Evolutionary conservation across 2,329 filamentous ascomycete genomes (phyloP).

Genomic region (Microcera coccophila): DNA sequence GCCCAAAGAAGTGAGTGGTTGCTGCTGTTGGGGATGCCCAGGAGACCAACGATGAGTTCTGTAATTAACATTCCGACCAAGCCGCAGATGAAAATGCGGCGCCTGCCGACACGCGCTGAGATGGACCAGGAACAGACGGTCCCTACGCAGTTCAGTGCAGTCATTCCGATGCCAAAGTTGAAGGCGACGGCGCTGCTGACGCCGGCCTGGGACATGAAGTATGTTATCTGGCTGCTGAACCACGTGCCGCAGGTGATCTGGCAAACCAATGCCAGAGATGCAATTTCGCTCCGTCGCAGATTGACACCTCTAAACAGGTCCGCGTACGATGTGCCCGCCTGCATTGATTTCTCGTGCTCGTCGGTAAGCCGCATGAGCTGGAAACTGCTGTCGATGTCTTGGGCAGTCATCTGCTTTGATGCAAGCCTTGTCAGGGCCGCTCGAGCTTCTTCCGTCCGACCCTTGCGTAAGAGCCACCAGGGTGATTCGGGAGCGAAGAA

Average conservation of each 20-base stretch:
- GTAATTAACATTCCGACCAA: constrained; percentile 34
- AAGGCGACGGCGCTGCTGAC: constrained; percentile 9
- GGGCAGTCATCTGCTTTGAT: constrained; percentile 40
- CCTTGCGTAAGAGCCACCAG: constrained; percentile 46
- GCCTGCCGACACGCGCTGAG: constrained; percentile 8
- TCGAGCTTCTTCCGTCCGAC: constrained; percentile 38
- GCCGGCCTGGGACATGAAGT: constrained; percentile 17
- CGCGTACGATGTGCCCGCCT: constrained; percentile 8
- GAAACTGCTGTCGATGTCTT: too few relatives aligned
- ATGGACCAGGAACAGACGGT: constrained; percentile 12
- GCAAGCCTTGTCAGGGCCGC: constrained; percentile 42
- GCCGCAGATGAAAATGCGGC: constrained; percentile 43
- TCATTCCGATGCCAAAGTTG: constrained; percentile 13
- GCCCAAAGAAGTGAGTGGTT: constrained; percentile 40
- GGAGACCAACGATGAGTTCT: constrained; percentile 38
- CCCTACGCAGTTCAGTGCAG: constrained; percentile 13
- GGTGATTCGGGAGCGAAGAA: constrained; percentile 47
- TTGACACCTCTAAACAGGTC: constrained; percentile 15
- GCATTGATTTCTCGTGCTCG: constrained; percentile 13
- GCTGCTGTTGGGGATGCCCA: constrained; percentile 50
- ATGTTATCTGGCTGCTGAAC: constrained; percentile 12
- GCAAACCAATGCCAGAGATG: constrained; percentile 11
- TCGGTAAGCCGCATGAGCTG: constrained; percentile 16
- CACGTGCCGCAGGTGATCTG: constrained; percentile 16
- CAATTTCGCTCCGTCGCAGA: constrained; percentile 16